phyloP scores from a whole-genome alignment of 768 basidiomycete genomes.

The Hortiboletus flavorubellus region DNA sequence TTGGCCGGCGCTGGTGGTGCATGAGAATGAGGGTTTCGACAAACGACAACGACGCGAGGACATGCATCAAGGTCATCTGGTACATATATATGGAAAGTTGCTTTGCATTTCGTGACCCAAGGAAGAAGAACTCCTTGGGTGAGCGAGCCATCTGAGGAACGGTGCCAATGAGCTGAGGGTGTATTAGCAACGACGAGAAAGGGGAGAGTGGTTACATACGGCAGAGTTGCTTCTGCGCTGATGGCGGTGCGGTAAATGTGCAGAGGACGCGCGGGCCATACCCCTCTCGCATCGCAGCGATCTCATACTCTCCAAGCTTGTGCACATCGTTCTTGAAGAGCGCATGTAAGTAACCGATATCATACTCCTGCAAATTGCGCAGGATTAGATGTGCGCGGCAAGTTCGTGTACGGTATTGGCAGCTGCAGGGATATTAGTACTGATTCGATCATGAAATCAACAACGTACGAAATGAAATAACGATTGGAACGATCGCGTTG shows the following conservation, averaged over 20 bases:
- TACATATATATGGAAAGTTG: neutral
- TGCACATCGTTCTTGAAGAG: neutral
- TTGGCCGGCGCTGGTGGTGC: neutral
- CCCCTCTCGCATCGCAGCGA: neutral
- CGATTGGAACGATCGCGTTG: neutral
- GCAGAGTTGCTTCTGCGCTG: neutral
- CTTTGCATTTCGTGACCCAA: neutral
- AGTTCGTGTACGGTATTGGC: neutral
- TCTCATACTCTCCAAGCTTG: neutral
- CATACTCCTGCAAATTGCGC: slow-evolving; percentile 4
- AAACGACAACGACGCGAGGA: neutral
- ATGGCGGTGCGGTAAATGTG: neutral
- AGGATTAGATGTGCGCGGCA: neutral
- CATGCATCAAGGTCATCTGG: neutral
- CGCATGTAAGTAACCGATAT: neutral
- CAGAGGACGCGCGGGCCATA: slow-evolving; percentile 2
- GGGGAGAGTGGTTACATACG: neutral
- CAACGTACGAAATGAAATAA: neutral
- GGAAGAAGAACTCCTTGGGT: neutral
- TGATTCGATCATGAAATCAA: neutral
- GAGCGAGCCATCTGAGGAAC: neutral
- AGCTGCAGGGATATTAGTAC: neutral
- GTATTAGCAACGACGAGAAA: neutral
- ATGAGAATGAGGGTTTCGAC: slow-evolving; percentile 5
- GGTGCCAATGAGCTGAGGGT: neutral